Conservation (phyloP, 2,329 filamentous ascomycete genomes). For the Colletotrichum tabaci region DNA sequence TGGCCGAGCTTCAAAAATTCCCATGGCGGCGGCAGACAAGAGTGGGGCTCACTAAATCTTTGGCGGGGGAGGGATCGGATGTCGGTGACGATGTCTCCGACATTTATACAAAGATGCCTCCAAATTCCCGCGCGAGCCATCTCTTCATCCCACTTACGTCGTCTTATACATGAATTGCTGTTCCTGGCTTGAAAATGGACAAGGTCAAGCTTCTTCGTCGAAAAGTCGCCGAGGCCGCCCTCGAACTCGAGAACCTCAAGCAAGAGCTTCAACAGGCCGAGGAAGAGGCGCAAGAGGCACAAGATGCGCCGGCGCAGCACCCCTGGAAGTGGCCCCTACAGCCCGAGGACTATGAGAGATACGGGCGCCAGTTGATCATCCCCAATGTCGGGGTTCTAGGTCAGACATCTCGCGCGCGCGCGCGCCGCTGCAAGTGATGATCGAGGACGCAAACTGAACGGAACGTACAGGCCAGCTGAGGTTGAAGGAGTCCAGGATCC, state of each 20-base stretch:
- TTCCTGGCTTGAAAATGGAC: slow-evolving; percentile 52
- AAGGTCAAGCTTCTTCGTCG: slow-evolving; percentile 57
- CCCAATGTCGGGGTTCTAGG: slow-evolving; percentile 84
- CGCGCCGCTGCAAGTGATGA: neutral
- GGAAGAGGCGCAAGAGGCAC: slow-evolving; percentile 42
- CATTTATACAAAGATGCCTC: neutral
- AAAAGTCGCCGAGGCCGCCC: slow-evolving; percentile 65
- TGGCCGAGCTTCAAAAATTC: slow-evolving; percentile 37
- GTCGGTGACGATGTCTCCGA: slow-evolving; percentile 35
- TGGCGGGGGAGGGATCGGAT: slow-evolving; percentile 18
- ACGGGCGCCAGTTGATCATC: slow-evolving; percentile 92
- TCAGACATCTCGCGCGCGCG: slow-evolving; percentile 50
- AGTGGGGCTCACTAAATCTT: neutral
- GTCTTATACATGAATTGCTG: neutral
- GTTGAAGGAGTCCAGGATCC: slow-evolving; percentile 78
- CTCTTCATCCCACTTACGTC: slow-evolving; percentile 14
- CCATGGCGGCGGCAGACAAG: slow-evolving; percentile 18
- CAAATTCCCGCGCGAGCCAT: slow-evolving; percentile 5
- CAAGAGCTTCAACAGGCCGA: slow-evolving; percentile 61
- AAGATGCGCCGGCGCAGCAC: slow-evolving; percentile 23
- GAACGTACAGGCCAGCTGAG: slow-evolving; percentile 77
- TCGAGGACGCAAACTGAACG: slow-evolving; percentile 18
- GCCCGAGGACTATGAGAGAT: slow-evolving; percentile 84
- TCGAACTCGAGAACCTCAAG: slow-evolving; percentile 62
- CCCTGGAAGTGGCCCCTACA: slow-evolving; percentile 77